These are phyloP conservation scores for Verbascum thapsus DNA, from an alignment of 257 asterid genomes.

Conservation along the genomic window DNA sequence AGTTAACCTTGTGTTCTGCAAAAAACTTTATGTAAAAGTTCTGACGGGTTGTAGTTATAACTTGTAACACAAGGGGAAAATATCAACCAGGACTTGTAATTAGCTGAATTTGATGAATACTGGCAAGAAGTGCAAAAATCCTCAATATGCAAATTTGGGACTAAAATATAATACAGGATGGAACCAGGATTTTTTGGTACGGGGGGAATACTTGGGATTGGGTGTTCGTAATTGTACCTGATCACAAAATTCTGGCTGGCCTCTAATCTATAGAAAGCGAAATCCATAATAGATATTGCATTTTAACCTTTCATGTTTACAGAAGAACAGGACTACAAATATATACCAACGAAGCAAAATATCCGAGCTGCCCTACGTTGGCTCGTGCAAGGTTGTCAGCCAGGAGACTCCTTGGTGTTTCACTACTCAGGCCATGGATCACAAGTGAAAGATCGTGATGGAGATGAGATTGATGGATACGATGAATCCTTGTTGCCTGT, in stretches of 20 bases:
- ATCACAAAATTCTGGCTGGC: too few species aligned
- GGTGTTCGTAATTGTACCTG: too few species aligned
- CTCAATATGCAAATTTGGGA: neutral
- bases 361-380: constrained; percentile 65
- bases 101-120: neutral
- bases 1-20: neutral
- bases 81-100: too few species aligned
- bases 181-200: too few species aligned
- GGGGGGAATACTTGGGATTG: too few species aligned
- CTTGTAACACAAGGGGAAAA: neutral
- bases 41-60: neutral
- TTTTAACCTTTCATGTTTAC: constrained; percentile 28
- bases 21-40: neutral
- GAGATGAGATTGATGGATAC: constrained; percentile 80
- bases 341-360: constrained; percentile 66
- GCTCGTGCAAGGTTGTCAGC: constrained; percentile 70
- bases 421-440: constrained; percentile 87
- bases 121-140: neutral
- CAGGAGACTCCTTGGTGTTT: constrained; percentile 85
- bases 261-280: neutral
- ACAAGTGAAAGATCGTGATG: constrained; percentile 53
- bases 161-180: too few species aligned
- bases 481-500: constrained; percentile 79
- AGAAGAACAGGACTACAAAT: constrained; percentile 60
- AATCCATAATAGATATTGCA: neutral